A percentile compares a stretch with the other conserved stretches of the same genome.
Conservation (phyloP, 805 yeast species). For the Barnettozyma pratensis region DNA sequence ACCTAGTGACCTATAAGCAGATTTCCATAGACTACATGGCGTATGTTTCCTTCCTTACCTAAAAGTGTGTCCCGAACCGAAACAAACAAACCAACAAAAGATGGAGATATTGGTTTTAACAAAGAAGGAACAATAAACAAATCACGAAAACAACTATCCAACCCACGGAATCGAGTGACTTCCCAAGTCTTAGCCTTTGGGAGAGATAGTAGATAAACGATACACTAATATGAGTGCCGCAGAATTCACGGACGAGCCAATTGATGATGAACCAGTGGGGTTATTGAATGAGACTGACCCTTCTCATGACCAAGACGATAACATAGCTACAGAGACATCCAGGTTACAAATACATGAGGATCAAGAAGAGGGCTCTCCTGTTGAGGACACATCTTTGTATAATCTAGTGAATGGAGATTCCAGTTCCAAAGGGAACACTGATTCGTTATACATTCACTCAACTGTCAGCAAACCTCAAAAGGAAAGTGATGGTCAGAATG, state of each 20-base stretch:
- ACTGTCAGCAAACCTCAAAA: constrained; percentile 56
- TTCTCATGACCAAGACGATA: not conserved
- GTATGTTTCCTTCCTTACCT: not conserved
- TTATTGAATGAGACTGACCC: not conserved
- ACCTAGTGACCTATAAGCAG: too few species aligned
- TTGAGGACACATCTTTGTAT: not conserved
- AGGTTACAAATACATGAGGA: not conserved
- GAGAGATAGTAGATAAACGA: not conserved
- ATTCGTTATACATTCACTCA: constrained; percentile 29
- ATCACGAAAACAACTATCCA: too few species aligned
- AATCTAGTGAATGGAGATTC: not conserved
- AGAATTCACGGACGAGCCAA: constrained; percentile 21
- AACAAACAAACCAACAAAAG: too few species aligned
- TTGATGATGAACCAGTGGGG: constrained; percentile 7
- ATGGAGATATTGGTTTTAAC: constrained; percentile 7
- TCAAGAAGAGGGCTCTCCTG: not conserved
- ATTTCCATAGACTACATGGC: too few species aligned
- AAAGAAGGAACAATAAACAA: not conserved
- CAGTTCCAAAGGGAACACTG: constrained; percentile 1
- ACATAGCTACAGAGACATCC: not conserved
- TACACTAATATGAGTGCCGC: constrained; percentile 9
- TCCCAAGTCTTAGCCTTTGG: too few species aligned
- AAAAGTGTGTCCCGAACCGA: too few species aligned
- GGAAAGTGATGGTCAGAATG: constrained; percentile 70
- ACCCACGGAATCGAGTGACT: too few species aligned